Evolutionary conservation across 352 stramenopile genomes (phyloP).

Genomic region (Globisporangium polare): DNA sequence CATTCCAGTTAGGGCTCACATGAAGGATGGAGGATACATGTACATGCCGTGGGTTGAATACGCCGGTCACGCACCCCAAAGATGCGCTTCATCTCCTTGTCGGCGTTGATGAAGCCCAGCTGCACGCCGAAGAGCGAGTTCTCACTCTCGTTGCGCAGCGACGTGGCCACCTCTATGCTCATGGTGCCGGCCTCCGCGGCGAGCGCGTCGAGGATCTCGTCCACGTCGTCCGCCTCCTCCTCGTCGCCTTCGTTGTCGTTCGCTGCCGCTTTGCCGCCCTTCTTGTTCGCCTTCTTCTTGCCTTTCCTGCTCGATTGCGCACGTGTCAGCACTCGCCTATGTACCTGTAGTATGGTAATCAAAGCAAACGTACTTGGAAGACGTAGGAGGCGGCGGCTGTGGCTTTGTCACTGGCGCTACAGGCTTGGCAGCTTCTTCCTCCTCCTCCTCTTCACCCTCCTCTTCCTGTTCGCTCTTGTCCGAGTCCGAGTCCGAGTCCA

Average conservation of each 20-base stretch:
- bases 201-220: constrained; percentile 66
- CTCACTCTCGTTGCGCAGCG: constrained; percentile 34
- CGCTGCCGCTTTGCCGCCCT: constrained; percentile 14
- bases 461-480: constrained; percentile 22
- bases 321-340: background rate
- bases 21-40: too few relatives aligned
- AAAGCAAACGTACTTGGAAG: constrained; percentile 16
- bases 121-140: constrained; percentile 68
- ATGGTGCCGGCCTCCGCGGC: constrained; percentile 38
- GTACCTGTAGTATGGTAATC: background rate
- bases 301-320: constrained; percentile 1
- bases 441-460: constrained; percentile 20
- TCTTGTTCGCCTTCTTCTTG: constrained; percentile 44
- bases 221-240: constrained; percentile 39
- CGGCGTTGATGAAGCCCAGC: constrained; percentile 72
- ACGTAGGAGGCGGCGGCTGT: background rate
- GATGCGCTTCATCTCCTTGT: constrained; percentile 89
- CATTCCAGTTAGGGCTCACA: background rate
- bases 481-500: constrained; percentile 58
- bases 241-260: constrained; percentile 21
- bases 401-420: constrained; percentile 11
- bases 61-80: constrained; percentile 51
- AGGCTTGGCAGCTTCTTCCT: constrained; percentile 14
- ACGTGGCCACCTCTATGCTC: constrained; percentile 29
- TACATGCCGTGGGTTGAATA: background rate